Base-by-base conservation (phyloP, 805 yeast species). In the Metschnikowia borealis region DNA sequence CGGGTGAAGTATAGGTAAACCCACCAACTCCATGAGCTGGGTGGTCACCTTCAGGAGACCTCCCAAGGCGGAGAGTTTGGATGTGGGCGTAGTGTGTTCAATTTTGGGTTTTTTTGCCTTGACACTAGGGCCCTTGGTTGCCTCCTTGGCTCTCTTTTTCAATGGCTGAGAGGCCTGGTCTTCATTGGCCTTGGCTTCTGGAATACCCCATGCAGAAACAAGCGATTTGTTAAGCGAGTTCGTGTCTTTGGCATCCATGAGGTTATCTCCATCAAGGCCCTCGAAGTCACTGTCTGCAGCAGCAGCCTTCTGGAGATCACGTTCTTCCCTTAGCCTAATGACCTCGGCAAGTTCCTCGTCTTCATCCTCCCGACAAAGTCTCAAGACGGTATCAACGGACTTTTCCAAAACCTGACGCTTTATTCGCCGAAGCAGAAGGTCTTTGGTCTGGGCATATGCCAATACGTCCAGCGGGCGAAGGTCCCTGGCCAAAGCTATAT, bases 1-100 rank as follows among this genome's bases (percentile, higher is more conserved):
- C 0, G 98, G 97, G 61, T 94, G 98, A 18, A 87, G 69, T 32
- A 94, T 84, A 1, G 99, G 99, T 71, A 92, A 75, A 1, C 96
- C 97, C 1, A 94, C 86, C 36, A 90, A 74, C 66, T 94, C 98
- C 85, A 88, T 83, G 18, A 94, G 73, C 65, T 91, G 94, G 4
- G 88, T 79, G 21, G 91, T 82, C n/a, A 91, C 83, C 49, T 79
- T 82, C 55, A 86, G 95, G 69, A 94, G 81, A 2, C 99, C 99
- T 26, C 99, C 99, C 13, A 94, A 70, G 32, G 89, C 83, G 3
- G 86, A 74, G 29, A 94, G 70, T 3, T 84, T 81, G 0, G 83
- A 67, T 2, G 78, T 69, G 18, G 96, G 95, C 35, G 90, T 87
- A 13, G 84, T 70, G 69, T 87, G 79, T 60, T 83, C 85, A 53